Evolutionary conservation across 140 eudicot species (phyloP), one percentile per base, ranked within the genome.

Genomic region (Flaveria floridana): DNA sequence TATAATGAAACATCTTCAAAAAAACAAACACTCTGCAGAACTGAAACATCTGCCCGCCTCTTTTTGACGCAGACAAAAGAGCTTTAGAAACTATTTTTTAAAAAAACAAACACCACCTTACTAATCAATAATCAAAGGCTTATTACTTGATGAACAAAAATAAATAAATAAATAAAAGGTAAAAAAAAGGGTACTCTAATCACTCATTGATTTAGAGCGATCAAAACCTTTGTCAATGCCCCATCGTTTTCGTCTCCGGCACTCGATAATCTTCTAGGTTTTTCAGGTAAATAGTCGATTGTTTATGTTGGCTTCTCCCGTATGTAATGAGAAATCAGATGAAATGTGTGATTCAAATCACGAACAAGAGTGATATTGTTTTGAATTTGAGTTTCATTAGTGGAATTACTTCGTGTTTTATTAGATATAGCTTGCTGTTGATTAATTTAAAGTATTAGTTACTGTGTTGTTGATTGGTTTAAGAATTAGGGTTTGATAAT

Each of bases 201-300:
- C 7, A 51, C 21, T 52, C 46, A 5, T 16, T 74, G 8, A 44
- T 46, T 61, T 20, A 65, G 39, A 34, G 39, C 39, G 39, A 34
- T 34, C 39, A 34, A 34, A 34, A 34, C 39, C 39, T 34, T 4
- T 34, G 39, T 34, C 39, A 34, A 34, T 34, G 69, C 25, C 58
- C 69, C 41, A 57, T 37, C 15, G n/a, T 4, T 73, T 25, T 42
- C 56, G 69, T 72, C 44, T 41, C 57, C 18, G 41, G 14, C 57
- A 30, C 65, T 65, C 73, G 13, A 34, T 34, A 39, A 19, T 51
- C 74, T 10, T 28, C 57, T 30, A 52, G 7, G 21, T 37, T 65
- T 51, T 65, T 5, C 80, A 76, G 80, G 80, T 76, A 34, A 62
- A 64, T 65, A 2, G 28, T 30, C 19, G 20, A 63, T 63, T 53